Base-by-base conservation (phyloP, 2,329 filamentous ascomycete genomes). In the Diaporthe amygdali region DNA sequence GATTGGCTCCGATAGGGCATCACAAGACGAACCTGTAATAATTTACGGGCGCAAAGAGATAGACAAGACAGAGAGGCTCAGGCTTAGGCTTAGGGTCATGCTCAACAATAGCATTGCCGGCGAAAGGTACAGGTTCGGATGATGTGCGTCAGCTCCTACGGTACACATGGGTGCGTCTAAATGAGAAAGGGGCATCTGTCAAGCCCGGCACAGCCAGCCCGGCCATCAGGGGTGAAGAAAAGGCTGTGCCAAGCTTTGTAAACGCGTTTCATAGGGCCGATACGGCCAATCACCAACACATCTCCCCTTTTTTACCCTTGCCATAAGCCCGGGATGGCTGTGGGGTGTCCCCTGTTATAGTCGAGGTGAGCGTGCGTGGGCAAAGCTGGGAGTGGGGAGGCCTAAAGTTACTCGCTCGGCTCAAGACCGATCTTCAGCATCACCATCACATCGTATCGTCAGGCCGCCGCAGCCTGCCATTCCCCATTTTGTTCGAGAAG, bases 121-220 rank as follows among this genome's bases (percentile, higher is more conserved):
- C 59, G 9, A 47, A 27, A 34, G n/a, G 41, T 39, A 22, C 27
- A 46, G n/a, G 34, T 64, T 64, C 59, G 44, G 59, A 49, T 49
- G 59, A 64, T 64, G 59, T 64, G 59, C 59, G 59, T 64, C 44
- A 64, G 59, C 59, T 64, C 59, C 14, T 22, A 41, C 41, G 59
- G 59, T 47, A 47, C 59, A 34, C 27, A 47, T 63, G 56, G 59
- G 59, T 47, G 41, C 20, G 27, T 47, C 41, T 22, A 64, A 64
- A 64, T 64, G 59, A 70, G 61, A 68, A 70, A 72, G 67, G 70
- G 70, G 70, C 59, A 8, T 66, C 49, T 54, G 66, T 69, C 66
- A 72, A 68, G 66, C 44, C 44, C 59, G 67, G 51, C 34, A 32
- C 59, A 54, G 49, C 56, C 56, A 68, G 27, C 55, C 66, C 66